Percentiles rank a stretch among this genome's conserved stretches.
phyloP scores from a whole-genome alignment of 2,329 filamentous ascomycete species.

The Talaromyces sp. region DNA sequence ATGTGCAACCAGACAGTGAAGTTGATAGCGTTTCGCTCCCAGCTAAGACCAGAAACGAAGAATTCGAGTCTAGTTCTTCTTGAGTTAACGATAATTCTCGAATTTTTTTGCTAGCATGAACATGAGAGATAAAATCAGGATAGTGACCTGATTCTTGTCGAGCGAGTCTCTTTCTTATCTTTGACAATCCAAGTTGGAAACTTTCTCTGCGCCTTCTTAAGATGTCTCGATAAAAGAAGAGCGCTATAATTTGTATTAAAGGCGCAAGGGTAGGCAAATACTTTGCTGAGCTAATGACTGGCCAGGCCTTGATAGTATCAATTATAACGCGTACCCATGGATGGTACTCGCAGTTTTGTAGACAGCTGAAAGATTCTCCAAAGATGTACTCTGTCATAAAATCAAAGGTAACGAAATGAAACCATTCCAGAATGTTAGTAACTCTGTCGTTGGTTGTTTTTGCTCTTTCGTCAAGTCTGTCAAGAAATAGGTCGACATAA shows the following conservation, averaged over 20 bases:
- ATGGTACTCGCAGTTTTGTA: not conserved
- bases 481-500: not conserved
- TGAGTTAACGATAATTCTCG: not conserved
- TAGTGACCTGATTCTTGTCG: not conserved
- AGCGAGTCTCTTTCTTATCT: not conserved
- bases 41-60: not conserved
- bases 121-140: not conserved
- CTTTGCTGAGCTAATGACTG: no score
- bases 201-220: not conserved
- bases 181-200: not conserved
- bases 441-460: not conserved
- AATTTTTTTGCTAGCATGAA: not conserved
- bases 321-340: not conserved
- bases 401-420: not conserved
- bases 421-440: not conserved
- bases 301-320: no score
- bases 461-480: not conserved
- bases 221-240: not conserved
- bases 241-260: not conserved
- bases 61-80: not conserved
- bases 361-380: not conserved
- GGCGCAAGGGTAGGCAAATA: not conserved
- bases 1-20: not conserved
- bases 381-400: not conserved
- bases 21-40: not conserved